Base-by-base conservation (phyloP, 1,139 yeast species). In the Pichia sp. region DNA sequence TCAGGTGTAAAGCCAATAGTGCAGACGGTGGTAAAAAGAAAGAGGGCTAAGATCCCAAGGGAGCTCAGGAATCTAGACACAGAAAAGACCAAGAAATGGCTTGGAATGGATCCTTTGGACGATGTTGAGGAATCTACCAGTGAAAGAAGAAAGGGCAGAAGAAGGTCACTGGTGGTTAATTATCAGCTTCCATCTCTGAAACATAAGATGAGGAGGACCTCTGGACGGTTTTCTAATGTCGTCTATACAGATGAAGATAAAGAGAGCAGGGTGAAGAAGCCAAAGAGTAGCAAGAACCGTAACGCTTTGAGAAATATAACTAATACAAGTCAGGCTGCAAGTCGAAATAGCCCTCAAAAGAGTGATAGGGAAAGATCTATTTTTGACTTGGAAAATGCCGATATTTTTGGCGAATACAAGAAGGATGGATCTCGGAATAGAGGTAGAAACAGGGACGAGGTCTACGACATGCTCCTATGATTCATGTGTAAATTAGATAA, bases 141-240 rank as follows among this genome's bases (percentile, higher is more conserved):
- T 43, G 52, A 57, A 11, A 44, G 57, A 47, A 47, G 56, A n/a
- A 54, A 57, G 32, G 52, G 56, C 26, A 47, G 81, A 58, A 73
- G 82, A 5, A 68, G 80, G 16, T 75, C 82, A 4, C 78, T 77
- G 61, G 75, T 79, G 8, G 81, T 88, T 6, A 83, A 83, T 65
- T 89, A 88, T 64, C 82, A 83, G n/a, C 76, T 84, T 38, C 89
- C 93, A 0, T 82, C 92, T 0, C 67, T 86, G 54, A 75, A 85
- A 42, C 80, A 78, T 15, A 88, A 87, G 64, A 78, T 86, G 84
- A 77, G 96, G 43, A 75, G 96, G 60, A 83, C 84, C 43, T 76
- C 85, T 0, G 85, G 75, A 41, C 75, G 76, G 59, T 71, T 84
- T 49, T 79, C 79, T 8, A 87, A 83, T 66, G 90, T 90, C 10